Evolutionary conservation across 768 basidiomycete genomes (phyloP).

Genomic region (Sutorius australiensis): DNA sequence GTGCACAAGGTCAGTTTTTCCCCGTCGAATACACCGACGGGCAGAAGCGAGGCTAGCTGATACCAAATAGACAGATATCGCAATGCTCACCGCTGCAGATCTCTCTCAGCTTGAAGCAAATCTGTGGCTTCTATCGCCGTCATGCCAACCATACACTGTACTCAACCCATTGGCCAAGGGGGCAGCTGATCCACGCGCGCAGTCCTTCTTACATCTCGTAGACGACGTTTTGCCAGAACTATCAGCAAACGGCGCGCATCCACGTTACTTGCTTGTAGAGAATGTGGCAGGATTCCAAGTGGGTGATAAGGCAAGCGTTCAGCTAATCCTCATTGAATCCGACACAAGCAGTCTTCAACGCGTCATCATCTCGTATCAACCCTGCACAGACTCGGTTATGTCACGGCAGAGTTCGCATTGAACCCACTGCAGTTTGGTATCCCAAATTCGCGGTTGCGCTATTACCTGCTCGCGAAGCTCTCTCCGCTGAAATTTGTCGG

Average conservation of each 20-base stretch:
- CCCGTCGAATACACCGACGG: background rate
- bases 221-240: slow-evolving; percentile 59
- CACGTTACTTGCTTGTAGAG: slow-evolving; percentile 63
- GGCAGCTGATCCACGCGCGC: slow-evolving; percentile 66
- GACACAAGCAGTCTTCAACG: slow-evolving; percentile 58
- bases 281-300: slow-evolving; percentile 87
- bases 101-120: slow-evolving; percentile 49
- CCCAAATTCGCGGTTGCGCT: slow-evolving; percentile 78
- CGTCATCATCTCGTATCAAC: slow-evolving; percentile 51
- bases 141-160: slow-evolving; percentile 83
- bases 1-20: slow-evolving; percentile 35
- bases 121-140: slow-evolving; percentile 77
- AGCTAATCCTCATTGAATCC: slow-evolving; percentile 6
- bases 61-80: slow-evolving; percentile 53
- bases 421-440: slow-evolving; percentile 77
- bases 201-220: slow-evolving; percentile 71
- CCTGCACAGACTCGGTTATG: slow-evolving; percentile 54
- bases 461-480: slow-evolving; percentile 70
- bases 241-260: slow-evolving; percentile 41
- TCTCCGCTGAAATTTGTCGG: slow-evolving; percentile 38
- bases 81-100: slow-evolving; percentile 45
- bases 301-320: slow-evolving; percentile 10
- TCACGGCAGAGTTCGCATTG: slow-evolving; percentile 56
- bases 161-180: slow-evolving; percentile 72
- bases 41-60: background rate